phyloP scores from a whole-genome alignment of 2,329 filamentous ascomycete species.

The Xylariaceae sp. region DNA sequence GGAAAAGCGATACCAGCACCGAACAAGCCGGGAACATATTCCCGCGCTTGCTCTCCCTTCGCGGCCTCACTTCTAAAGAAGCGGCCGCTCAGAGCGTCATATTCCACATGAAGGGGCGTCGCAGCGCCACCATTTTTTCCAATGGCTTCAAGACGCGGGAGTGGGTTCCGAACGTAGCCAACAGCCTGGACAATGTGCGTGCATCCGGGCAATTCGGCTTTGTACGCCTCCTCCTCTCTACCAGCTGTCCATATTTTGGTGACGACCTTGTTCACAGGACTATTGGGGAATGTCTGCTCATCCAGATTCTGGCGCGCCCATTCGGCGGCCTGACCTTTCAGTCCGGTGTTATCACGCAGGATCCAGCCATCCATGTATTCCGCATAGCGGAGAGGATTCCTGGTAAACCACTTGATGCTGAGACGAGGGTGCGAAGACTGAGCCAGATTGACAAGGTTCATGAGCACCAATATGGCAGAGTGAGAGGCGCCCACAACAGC shows the following conservation, averaged over 20 bases:
- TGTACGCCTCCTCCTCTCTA: constrained; percentile 41
- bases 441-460: constrained; percentile 54
- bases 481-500: constrained; percentile 59
- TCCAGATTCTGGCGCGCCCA: constrained; percentile 57
- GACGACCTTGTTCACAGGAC: constrained; percentile 43
- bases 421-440: constrained; percentile 47
- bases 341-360: constrained; percentile 58
- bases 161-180: constrained; percentile 47
- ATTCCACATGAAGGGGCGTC: constrained; percentile 22
- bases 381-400: constrained; percentile 57
- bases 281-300: constrained; percentile 41
- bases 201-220: constrained; percentile 43
- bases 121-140: constrained; percentile 31
- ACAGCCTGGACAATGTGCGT: constrained; percentile 54
- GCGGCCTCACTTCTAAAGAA: constrained; percentile 42
- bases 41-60: constrained; percentile 26
- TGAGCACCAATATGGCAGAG: constrained; percentile 56
- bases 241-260: constrained; percentile 42
- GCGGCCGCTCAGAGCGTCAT: constrained; percentile 36
- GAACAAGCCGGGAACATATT: constrained; percentile 47
- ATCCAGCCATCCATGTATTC: constrained; percentile 60
- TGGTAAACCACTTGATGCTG: constrained; percentile 56
- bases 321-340: constrained; percentile 56
- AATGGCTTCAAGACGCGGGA: constrained; percentile 40
- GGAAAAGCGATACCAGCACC: constrained; percentile 62